phyloP scores from a whole-genome alignment of 2,329 filamentous ascomycete genomes.

The Fusarium anthophilum region DNA sequence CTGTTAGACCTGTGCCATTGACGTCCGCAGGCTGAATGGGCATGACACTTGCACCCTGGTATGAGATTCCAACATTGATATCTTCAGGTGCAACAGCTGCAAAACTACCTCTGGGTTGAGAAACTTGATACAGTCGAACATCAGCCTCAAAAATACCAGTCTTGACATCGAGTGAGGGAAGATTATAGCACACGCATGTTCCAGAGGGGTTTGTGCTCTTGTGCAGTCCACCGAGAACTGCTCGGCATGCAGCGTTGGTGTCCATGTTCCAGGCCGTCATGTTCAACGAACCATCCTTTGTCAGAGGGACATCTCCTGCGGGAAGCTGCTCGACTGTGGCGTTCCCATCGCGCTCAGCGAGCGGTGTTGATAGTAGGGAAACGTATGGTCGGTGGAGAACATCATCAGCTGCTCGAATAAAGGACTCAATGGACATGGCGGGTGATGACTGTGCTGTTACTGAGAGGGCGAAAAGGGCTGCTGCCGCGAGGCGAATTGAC shows the following conservation, averaged over 20 bases:
- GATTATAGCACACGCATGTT: conserved; percentile 83
- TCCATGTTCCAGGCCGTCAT: conserved; percentile 64
- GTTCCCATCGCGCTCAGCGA: conserved; percentile 29
- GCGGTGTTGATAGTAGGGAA: conserved; percentile 27
- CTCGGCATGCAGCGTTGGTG: conserved; percentile 67
- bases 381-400: conserved; percentile 45
- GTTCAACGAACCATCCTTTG: conserved; percentile 59
- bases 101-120: conserved; percentile 64
- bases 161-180: conserved; percentile 73
- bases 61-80: conserved; percentile 64
- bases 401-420: conserved; percentile 43
- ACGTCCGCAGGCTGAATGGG: conserved; percentile 40
- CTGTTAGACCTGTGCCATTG: conserved; percentile 38
- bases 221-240: conserved; percentile 63
- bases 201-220: conserved; percentile 77
- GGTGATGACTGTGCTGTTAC: conserved; percentile 26
- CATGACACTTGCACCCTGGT: conserved; percentile 58
- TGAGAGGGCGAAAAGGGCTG: conserved; percentile 31
- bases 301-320: conserved; percentile 47
- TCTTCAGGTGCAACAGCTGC: conserved; percentile 60
- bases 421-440: conserved; percentile 10
- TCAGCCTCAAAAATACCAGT: conserved; percentile 81
- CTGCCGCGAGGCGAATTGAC: conserved; percentile 29
- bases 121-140: conserved; percentile 76
- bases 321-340: conserved; percentile 26